A percentile compares a stretch with the other conserved stretches of the same genome.
Evolutionary conservation across 495 filamentous ascomycete genomes (phyloP).

Genomic region (Neohortaea acidophila): DNA sequence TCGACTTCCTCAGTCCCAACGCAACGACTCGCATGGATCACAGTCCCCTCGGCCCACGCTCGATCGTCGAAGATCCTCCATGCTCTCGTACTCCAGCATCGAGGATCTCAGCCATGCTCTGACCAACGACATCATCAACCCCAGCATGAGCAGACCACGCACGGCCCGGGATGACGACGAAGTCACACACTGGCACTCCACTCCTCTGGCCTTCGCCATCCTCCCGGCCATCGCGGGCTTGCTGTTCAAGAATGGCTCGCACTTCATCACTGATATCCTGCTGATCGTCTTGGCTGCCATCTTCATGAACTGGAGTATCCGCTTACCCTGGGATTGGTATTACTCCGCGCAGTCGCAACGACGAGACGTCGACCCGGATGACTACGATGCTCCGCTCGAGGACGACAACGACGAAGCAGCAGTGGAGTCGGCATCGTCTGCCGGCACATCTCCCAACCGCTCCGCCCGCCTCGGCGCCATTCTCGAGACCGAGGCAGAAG

Average conservation of each 20-base stretch:
- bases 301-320: conserved; percentile 88
- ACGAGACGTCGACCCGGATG: conserved; percentile 10
- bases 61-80: conserved; percentile 10
- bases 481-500: conserved; percentile 29
- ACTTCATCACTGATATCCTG: conserved; percentile 69
- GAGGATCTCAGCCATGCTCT: conserved; percentile 7
- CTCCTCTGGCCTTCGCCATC: conserved; percentile 67
- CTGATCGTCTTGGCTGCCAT: conserved; percentile 63
- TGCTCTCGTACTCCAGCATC: conserved; percentile 12
- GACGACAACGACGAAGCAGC: conserved; percentile 27
- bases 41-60: conserved; percentile 1
- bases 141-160: conserved; percentile 1
- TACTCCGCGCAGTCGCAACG: conserved; percentile 46
- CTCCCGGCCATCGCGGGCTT: conserved; percentile 73
- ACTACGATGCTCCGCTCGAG: conserved; percentile 23
- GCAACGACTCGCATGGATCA: neutral
- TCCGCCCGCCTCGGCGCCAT: conserved; percentile 17
- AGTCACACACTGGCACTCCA: conserved; percentile 54
- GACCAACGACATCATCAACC: conserved; percentile 13
- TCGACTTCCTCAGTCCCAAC: conserved; percentile 1
- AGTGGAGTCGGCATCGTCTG: conserved; percentile 3
- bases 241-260: conserved; percentile 69
- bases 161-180: conserved; percentile 24
- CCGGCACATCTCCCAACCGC: conserved; percentile 24
- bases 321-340: conserved; percentile 92